These are phyloP conservation scores for Rhizoclosmatium sp. DNA, from an alignment of 192 early-diverging fungal genomes.

Conservation along the genomic window DNA sequence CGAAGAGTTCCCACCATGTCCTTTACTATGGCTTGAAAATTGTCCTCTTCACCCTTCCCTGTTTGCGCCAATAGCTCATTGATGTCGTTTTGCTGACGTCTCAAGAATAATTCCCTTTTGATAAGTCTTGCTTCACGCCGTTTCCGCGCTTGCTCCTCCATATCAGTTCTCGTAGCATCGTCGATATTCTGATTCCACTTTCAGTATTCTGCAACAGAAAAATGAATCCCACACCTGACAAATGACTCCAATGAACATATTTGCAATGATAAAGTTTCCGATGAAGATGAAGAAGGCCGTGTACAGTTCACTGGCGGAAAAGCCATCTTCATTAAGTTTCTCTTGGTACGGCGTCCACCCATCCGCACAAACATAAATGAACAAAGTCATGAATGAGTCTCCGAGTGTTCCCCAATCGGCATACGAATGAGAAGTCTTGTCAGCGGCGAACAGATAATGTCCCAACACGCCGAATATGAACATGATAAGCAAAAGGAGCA, in stretches of 20 bases:
- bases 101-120: constrained; percentile 55
- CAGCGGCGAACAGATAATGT: constrained; percentile 55
- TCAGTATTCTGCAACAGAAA: neutral
- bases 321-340: constrained; percentile 40
- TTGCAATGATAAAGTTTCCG: constrained; percentile 59
- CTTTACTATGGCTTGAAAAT: constrained; percentile 51
- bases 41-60: constrained; percentile 27
- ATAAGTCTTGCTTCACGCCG: constrained; percentile 37
- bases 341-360: constrained; percentile 57
- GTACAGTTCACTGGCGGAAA: constrained; percentile 40
- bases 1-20: constrained; percentile 49
- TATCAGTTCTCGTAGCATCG: constrained; percentile 53
- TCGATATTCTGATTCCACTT: constrained; percentile 48
- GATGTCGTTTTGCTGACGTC: constrained; percentile 55
- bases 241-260: constrained; percentile 62
- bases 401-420: constrained; percentile 41
- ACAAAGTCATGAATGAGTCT: constrained; percentile 42
- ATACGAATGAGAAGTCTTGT: constrained; percentile 4
- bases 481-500: constrained; percentile 54
- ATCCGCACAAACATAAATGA: constrained; percentile 54
- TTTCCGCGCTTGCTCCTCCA: constrained; percentile 30
- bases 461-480: constrained; percentile 58
- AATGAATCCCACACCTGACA: constrained; percentile 39
- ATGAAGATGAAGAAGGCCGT: constrained; percentile 54
- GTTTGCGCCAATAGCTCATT: constrained; percentile 49